Evolutionary conservation across 305 asterid species (phyloP).

Genomic region (Salvia sclarea): DNA sequence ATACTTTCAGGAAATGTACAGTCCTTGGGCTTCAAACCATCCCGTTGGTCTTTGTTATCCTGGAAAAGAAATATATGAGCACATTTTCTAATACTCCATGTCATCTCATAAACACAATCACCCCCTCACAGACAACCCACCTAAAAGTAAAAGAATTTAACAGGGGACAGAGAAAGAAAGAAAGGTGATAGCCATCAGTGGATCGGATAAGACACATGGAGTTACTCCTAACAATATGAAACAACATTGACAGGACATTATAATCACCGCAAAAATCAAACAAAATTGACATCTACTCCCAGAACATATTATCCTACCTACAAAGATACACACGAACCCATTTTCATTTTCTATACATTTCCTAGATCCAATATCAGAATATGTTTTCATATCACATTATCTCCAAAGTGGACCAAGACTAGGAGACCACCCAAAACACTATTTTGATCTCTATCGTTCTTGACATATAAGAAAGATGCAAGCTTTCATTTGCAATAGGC

Average conservation of each 20-base stretch:
- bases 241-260: neutral
- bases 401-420: neutral
- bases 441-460: neutral
- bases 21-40: slow-evolving; percentile 32
- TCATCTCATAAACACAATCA: neutral
- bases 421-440: neutral
- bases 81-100: neutral
- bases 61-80: slow-evolving; percentile 32
- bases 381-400: neutral
- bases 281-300: neutral
- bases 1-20: slow-evolving; percentile 35
- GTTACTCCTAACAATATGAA: neutral
- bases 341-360: too few species aligned
- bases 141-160: neutral
- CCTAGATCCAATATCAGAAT: neutral
- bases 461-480: neutral
- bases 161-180: neutral
- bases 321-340: neutral
- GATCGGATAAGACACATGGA: neutral
- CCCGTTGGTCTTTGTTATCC: slow-evolving; percentile 42
- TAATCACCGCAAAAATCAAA: neutral
- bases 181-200: slow-evolving; percentile 7
- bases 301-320: neutral
- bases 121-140: neutral
- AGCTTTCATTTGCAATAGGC: neutral